phyloP scores from a whole-genome alignment of 2,329 filamentous ascomycete species.

The Lachnellula occidentalis region DNA sequence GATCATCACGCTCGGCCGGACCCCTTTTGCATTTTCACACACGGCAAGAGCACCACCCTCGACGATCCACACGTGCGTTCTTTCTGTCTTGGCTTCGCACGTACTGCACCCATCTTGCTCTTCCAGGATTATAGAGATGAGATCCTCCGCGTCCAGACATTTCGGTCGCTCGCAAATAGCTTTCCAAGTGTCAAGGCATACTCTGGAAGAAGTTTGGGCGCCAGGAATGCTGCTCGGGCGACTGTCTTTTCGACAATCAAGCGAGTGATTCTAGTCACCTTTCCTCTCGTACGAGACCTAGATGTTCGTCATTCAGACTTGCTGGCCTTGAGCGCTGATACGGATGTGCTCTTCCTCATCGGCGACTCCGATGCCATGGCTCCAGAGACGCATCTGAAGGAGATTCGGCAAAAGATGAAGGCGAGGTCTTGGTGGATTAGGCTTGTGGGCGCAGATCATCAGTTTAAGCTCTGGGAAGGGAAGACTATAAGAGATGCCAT shows the following conservation, averaged over 20 bases:
- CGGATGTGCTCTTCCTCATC: slow-evolving; percentile 4
- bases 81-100: slow-evolving; percentile 4
- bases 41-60: background rate
- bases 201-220: background rate
- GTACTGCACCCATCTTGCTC: background rate
- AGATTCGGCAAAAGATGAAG: slow-evolving; percentile 4
- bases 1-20: background rate
- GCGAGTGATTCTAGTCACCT: slow-evolving; percentile 4
- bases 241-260: background rate
- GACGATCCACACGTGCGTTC: background rate
- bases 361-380: slow-evolving; percentile 3
- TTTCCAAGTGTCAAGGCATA: slow-evolving; percentile 1
- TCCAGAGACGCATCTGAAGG: slow-evolving; percentile 2
- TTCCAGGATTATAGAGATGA: slow-evolving; percentile 4
- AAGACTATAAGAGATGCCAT: background rate
- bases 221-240: slow-evolving; percentile 1
- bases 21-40: slow-evolving; percentile 1
- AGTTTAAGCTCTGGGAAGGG: background rate
- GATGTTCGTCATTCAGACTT: slow-evolving; percentile 3
- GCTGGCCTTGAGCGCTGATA: slow-evolving; percentile 4
- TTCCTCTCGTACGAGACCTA: slow-evolving; percentile 2
- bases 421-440: slow-evolving; percentile 6
- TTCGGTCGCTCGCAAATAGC: background rate
- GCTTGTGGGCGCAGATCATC: background rate
- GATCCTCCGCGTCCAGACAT: slow-evolving; percentile 1